These are phyloP conservation scores for Guadua angustifolia DNA, from an alignment of 176 grass and related monocot species.

Conservation along the genomic window DNA sequence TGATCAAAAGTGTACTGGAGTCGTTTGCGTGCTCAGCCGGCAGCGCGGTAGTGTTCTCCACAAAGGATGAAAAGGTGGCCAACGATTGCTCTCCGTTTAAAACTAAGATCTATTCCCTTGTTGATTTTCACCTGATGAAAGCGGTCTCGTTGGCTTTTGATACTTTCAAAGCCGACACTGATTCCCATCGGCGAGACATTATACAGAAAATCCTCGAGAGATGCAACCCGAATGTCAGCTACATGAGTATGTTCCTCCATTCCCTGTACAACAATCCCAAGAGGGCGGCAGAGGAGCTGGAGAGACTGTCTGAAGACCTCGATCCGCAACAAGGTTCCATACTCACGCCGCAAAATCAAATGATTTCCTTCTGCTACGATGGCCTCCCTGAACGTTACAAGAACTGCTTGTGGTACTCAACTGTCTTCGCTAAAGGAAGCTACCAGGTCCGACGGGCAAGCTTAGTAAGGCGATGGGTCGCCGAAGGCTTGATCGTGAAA, in stretches of 20 bases:
- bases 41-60: not conserved
- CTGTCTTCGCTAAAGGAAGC: not conserved
- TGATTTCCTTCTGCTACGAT: conserved; percentile 8
- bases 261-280: not conserved
- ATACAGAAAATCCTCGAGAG: not conserved
- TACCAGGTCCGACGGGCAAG: not conserved
- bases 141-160: too few relatives aligned
- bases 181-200: not conserved
- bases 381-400: not conserved
- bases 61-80: not conserved
- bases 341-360: too few relatives aligned
- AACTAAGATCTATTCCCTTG: too few relatives aligned
- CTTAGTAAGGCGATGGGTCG: conserved; percentile 28
- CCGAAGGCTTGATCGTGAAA: conserved; percentile 18
- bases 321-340: too few relatives aligned
- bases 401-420: conserved; percentile 22
- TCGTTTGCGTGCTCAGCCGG: not conserved
- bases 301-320: too few relatives aligned
- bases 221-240: not conserved
- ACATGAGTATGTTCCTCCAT: not conserved
- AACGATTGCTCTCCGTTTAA: not conserved
- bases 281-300: not conserved
- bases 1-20: not conserved
- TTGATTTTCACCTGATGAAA: too few relatives aligned
- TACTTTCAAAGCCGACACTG: not conserved